Evolutionary conservation across 2,329 filamentous ascomycete genomes (phyloP), one percentile per base, ranked within the genome.

Genomic region (Beauveria pseudobassiana): DNA sequence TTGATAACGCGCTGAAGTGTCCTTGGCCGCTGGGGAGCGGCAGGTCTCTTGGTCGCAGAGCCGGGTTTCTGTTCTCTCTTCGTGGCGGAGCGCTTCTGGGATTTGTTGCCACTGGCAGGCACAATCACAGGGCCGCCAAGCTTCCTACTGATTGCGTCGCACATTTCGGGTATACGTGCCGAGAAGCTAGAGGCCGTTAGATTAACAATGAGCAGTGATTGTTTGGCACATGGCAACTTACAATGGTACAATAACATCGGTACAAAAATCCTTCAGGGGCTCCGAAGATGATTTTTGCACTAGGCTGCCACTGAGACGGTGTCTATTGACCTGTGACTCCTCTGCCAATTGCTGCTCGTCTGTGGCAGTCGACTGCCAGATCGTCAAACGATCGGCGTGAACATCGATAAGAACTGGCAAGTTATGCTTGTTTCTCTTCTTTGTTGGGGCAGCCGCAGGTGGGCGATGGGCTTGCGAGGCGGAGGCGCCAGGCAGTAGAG

Each of bases 201-300:
- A 51, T 49, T 16, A 30, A 45, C 4, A 10, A 34, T 7, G n/a
- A 18, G 18, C 5, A 9, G 26, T 38, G 34, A 0, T 38, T 16
- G 12, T 10, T 30, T 10, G 16, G 48, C 9, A 22, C 24, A 12
- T 30, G 10, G 26, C 22, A n/a, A 48, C 85, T 80, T 77, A 88
- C 84, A 93, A 93, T 40, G 90, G 90, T 50, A 91, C 77, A 67
- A 95, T 86, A 46, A 95, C 87, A 69, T 95, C 90, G 18, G 90
- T 80, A 69, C 89, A 93, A 70, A 93, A 95, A 70, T 89, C 87
- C 65, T 82, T 85, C 7, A 93, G 76, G 7, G 87, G 84, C 69
- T 93, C 89, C 0, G 78, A 76, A 22, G 78, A 76, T 62, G 74
- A 65, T 61, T 75, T 77, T 62, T 77, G 76, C 52, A 73, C 71